Evolutionary conservation across 495 filamentous ascomycete species (phyloP).

Genomic region (Penicillium desertorum): DNA sequence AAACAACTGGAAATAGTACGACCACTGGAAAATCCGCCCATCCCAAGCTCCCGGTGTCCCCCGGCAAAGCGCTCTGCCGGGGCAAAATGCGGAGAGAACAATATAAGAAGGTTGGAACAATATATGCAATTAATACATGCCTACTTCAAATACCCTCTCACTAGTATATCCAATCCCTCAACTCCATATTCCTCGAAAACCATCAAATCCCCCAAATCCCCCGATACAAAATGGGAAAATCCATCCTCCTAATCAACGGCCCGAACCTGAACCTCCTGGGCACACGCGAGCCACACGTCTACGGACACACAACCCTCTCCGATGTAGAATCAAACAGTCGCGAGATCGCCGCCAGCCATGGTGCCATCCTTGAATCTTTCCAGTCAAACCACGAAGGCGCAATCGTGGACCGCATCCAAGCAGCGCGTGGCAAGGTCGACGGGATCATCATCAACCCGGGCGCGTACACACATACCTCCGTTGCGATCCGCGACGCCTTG

Average conservation of each 20-base stretch:
- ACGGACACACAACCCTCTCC: conserved; percentile 62
- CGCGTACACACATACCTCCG: conserved; percentile 65
- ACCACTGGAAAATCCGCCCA: too few relatives aligned
- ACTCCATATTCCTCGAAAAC: neutral
- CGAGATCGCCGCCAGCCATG: conserved; percentile 42
- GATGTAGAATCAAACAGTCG: conserved; percentile 52
- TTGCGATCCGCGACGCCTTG: conserved; percentile 67
- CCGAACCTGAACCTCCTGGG: conserved; percentile 81
- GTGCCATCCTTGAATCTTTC: conserved; percentile 49
- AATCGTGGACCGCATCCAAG: conserved; percentile 60
- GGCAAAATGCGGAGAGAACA: neutral
- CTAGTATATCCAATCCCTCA: neutral
- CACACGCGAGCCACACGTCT: conserved; percentile 68
- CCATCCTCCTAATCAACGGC: conserved; percentile 73
- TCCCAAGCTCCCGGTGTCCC: neutral
- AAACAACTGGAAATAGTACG: neutral
- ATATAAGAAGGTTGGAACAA: neutral
- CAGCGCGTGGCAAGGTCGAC: conserved; percentile 51
- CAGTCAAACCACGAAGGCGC: conserved; percentile 70
- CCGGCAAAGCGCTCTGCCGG: conserved; percentile 6
- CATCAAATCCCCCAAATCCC: neutral
- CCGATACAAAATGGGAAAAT: conserved; percentile 40
- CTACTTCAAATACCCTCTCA: neutral
- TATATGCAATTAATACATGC: neutral
- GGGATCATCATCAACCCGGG: conserved; percentile 70